Evolutionary conservation across 257 asterid species (phyloP).

Genomic region (Cynanchum wilfordii): DNA sequence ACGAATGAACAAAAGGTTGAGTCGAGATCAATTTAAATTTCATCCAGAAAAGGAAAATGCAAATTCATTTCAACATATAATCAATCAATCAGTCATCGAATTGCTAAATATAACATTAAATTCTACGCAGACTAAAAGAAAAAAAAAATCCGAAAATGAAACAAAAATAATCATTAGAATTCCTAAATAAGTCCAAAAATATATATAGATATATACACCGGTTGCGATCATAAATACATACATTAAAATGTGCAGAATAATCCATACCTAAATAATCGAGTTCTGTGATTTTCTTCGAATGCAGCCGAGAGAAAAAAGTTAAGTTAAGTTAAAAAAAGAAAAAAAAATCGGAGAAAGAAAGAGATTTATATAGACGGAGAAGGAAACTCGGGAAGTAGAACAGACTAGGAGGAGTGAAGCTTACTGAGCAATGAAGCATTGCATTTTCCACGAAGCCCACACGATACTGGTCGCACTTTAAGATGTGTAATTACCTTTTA

Average conservation of each 20-base stretch:
- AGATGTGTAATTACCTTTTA: background rate
- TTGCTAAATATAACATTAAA: background rate
- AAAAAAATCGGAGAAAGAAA: background rate
- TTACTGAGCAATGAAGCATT: background rate
- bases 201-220: background rate
- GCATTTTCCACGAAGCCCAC: background rate
- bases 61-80: background rate
- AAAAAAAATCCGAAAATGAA: background rate
- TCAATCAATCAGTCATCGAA: background rate
- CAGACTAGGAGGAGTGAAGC: background rate
- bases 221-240: background rate
- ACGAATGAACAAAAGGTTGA: background rate
- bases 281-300: background rate
- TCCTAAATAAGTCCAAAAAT: background rate
- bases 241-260: background rate
- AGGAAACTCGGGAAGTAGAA: background rate
- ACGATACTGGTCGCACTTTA: background rate
- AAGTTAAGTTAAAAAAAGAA: background rate
- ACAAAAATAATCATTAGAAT: background rate
- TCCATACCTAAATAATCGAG: background rate
- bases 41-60: background rate
- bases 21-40: background rate
- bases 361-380: background rate
- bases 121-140: background rate
- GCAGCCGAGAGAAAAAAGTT: background rate